Conservation (phyloP, 2,329 filamentous ascomycete genomes). For the Fusarium keratoplasticum region DNA sequence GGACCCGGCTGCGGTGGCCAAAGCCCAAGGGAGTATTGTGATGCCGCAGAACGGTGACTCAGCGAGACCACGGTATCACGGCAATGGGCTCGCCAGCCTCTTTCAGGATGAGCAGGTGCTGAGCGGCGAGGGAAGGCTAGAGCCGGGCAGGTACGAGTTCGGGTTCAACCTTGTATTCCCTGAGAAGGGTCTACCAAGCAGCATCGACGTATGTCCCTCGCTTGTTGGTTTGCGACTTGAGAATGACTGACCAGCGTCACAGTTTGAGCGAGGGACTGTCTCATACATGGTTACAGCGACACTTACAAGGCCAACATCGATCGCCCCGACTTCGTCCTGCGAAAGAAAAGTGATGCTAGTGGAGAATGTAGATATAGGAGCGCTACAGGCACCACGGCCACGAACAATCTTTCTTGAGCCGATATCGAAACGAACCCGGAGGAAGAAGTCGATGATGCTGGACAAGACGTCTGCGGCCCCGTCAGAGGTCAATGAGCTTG, state of each 20-base stretch:
- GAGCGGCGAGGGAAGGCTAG: constrained; percentile 81
- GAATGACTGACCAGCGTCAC: constrained; percentile 29
- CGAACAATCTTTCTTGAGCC: constrained; percentile 89
- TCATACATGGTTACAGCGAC: constrained; percentile 92
- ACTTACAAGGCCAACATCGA: constrained; percentile 87
- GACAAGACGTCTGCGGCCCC: constrained; percentile 58
- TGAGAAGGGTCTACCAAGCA: constrained; percentile 80
- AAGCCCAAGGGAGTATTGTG: constrained; percentile 60
- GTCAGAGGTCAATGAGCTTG: constrained; percentile 52
- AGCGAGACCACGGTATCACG: constrained; percentile 69
- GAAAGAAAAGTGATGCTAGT: constrained; percentile 84
- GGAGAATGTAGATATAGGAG: constrained; percentile 87
- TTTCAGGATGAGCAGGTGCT: constrained; percentile 86
- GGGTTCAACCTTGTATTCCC: constrained; percentile 81
- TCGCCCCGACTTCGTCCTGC: constrained; percentile 82
- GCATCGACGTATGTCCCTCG: constrained; percentile 81
- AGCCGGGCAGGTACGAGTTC: constrained; percentile 82
- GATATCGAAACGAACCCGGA: constrained; percentile 76
- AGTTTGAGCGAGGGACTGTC: constrained; percentile 97
- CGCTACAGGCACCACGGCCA: constrained; percentile 78
- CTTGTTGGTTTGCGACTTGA: neutral
- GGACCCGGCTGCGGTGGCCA: constrained; percentile 68
- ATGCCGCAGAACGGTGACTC: constrained; percentile 53
- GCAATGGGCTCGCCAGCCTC: constrained; percentile 82
- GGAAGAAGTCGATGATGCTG: constrained; percentile 65